A percentile compares a stretch with the other conserved stretches of the same genome.
Evolutionary conservation across 345 rosid genomes (phyloP).

Genomic region (Melaleuca alternifolia): DNA sequence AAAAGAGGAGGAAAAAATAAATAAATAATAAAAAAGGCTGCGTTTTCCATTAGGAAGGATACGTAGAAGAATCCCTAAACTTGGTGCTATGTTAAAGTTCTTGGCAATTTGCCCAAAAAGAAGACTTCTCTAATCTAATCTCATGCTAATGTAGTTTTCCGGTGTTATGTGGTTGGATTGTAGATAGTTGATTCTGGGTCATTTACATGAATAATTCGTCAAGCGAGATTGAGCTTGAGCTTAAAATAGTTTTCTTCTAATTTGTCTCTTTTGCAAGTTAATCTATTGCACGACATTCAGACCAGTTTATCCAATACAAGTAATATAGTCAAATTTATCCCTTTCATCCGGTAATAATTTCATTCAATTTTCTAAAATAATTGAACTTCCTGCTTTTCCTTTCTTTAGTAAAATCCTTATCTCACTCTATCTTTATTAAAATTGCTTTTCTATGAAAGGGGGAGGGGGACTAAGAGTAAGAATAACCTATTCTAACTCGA

Average conservation of each 20-base stretch:
- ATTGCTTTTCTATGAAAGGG: neutral
- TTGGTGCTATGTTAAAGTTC: neutral
- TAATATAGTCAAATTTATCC: neutral
- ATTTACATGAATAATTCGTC: neutral
- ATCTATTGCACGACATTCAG: neutral
- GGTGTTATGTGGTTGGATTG: neutral
- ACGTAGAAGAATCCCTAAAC: neutral
- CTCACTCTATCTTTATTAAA: neutral
- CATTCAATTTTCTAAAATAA: neutral
- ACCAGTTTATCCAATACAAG: neutral
- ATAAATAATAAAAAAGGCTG: neutral
- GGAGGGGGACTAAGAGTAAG: too few relatives aligned
- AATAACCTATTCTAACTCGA: neutral
- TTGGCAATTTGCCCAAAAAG: neutral
- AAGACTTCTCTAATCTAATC: neutral
- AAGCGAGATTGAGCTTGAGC: neutral
- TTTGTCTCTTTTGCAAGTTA: neutral
- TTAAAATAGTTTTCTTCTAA: neutral
- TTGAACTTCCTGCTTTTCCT: neutral
- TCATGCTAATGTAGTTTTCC: neutral
- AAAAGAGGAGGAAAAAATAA: neutral
- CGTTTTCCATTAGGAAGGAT: neutral
- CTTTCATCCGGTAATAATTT: neutral
- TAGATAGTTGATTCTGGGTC: neutral
- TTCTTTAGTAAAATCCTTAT: neutral